Evolutionary conservation across 2,329 filamentous ascomycete genomes (phyloP).

Genomic region (Cucurbitaria berberidis): DNA sequence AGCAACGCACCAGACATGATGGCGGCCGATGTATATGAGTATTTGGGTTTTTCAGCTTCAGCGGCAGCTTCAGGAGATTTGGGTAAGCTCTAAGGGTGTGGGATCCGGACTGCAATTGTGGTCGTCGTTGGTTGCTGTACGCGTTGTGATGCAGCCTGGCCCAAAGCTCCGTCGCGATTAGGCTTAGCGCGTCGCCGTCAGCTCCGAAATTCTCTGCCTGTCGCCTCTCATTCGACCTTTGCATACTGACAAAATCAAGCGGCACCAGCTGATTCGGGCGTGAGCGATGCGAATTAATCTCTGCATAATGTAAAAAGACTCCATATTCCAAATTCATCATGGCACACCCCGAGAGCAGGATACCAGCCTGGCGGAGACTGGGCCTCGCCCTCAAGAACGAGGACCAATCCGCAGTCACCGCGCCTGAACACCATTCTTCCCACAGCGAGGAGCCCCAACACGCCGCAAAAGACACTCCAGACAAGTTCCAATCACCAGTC

Average conservation of each 20-base stretch:
- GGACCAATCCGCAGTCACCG: conserved; percentile 46
- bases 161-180: conserved; percentile 39
- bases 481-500: conserved; percentile 15
- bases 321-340: conserved; percentile 43
- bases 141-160: conserved; percentile 40
- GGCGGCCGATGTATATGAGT: conserved; percentile 26
- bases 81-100: conserved; percentile 37
- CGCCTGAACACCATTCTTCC: conserved; percentile 22
- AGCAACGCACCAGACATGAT: conserved; percentile 51
- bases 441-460: conserved; percentile 17
- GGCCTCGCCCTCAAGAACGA: conserved; percentile 66
- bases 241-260: conserved; percentile 25
- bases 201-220: conserved; percentile 43
- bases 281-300: conserved; percentile 38
- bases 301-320: conserved; percentile 25
- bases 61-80: conserved; percentile 33
- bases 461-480: conserved; percentile 9
- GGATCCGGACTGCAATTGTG: conserved; percentile 29
- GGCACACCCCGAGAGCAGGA: conserved; percentile 26
- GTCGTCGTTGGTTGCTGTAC: conserved; percentile 34
- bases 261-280: conserved; percentile 45
- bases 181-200: conserved; percentile 24
- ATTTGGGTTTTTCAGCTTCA: conserved; percentile 42
- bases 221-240: conserved; percentile 44
- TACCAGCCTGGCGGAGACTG: conserved; percentile 66